A percentile compares a stretch with the other conserved stretches of the same genome.
phyloP scores from a whole-genome alignment of 768 basidiomycete genomes.

The Boletus tomentosulus region DNA sequence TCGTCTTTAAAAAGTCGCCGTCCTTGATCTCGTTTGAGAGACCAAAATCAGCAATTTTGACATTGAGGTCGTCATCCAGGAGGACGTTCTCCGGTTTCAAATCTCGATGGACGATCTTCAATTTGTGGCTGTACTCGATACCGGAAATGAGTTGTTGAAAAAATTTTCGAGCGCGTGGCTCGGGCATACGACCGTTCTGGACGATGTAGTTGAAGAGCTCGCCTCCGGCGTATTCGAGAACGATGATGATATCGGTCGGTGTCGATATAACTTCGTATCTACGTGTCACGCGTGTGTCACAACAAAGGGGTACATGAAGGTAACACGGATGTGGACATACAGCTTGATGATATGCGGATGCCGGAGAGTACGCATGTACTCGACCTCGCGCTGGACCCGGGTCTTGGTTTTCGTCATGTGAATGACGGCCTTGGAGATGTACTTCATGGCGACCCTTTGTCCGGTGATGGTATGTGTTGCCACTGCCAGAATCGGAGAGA shows the following conservation, averaged over 20 bases:
- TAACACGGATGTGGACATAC: slow-evolving; percentile 41
- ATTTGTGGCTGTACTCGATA: slow-evolving; percentile 92
- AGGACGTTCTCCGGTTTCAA: slow-evolving; percentile 96
- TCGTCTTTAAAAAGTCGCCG: slow-evolving; percentile 94
- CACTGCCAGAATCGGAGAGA: slow-evolving; percentile 47
- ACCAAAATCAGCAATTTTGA: slow-evolving; percentile 99
- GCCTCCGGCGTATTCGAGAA: slow-evolving; percentile 93
- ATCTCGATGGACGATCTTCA: slow-evolving; percentile 98
- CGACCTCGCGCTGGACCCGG: slow-evolving; percentile 90
- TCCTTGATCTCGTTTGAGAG: slow-evolving; percentile 94
- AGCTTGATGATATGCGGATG: slow-evolving; percentile 99
- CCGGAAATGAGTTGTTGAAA: slow-evolving; percentile 99
- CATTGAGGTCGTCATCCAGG: slow-evolving; percentile 77
- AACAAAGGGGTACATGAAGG: neutral
- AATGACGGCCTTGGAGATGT: slow-evolving; percentile 92
- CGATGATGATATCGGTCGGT: slow-evolving; percentile 94
- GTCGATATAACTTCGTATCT: slow-evolving; percentile 91
- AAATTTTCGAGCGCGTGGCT: slow-evolving; percentile 84
- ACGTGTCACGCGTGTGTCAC: slow-evolving; percentile 6
- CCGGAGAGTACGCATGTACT: slow-evolving; percentile 90
- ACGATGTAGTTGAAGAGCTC: slow-evolving; percentile 99
- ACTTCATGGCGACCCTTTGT: slow-evolving; percentile 97
- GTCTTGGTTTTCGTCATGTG: slow-evolving; percentile 88
- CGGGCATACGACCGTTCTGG: slow-evolving; percentile 85
- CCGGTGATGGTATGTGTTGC: slow-evolving; percentile 92